Evolutionary conservation across 2,329 filamentous ascomycete genomes (phyloP).

Genomic region (Colletotrichum sp.): DNA sequence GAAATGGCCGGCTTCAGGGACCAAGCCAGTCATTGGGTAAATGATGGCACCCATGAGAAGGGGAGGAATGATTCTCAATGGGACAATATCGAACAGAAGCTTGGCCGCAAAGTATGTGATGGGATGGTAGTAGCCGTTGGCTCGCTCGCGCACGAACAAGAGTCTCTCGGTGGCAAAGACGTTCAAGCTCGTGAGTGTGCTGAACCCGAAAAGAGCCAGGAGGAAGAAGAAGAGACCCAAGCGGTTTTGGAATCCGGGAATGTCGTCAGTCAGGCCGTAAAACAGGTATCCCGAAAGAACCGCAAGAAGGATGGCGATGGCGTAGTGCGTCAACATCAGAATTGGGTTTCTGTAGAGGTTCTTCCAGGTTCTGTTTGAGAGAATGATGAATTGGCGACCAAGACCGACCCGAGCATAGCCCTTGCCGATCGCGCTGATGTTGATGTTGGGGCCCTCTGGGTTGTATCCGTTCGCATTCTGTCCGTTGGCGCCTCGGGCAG

Average conservation of each 20-base stretch:
- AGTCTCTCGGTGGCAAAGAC: slow-evolving; percentile 92
- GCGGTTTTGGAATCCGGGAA: slow-evolving; percentile 96
- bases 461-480: slow-evolving; percentile 60
- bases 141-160: slow-evolving; percentile 89
- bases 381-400: slow-evolving; percentile 82
- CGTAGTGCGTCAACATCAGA: slow-evolving; percentile 98
- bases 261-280: slow-evolving; percentile 94
- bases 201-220: slow-evolving; percentile 94
- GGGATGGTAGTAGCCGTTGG: slow-evolving; percentile 95
- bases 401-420: slow-evolving; percentile 85
- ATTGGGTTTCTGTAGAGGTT: slow-evolving; percentile 98
- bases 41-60: slow-evolving; percentile 95
- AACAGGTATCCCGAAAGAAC: slow-evolving; percentile 96
- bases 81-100: slow-evolving; percentile 97
- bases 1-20: slow-evolving; percentile 83
- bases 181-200: slow-evolving; percentile 89
- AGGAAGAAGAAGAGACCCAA: slow-evolving; percentile 98
- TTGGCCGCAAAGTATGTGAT: slow-evolving; percentile 95
- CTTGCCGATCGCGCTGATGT: slow-evolving; percentile 68
- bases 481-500: slow-evolving; percentile 72
- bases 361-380: slow-evolving; percentile 92
- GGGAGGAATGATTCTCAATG: slow-evolving; percentile 90
- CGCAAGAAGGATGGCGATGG: slow-evolving; percentile 91
- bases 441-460: slow-evolving; percentile 51
- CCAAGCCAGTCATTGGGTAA: slow-evolving; percentile 96